Evolutionary conservation across 1,284 basidiomycete genomes (phyloP).

Genomic region (Sporisorium sorghi): DNA sequence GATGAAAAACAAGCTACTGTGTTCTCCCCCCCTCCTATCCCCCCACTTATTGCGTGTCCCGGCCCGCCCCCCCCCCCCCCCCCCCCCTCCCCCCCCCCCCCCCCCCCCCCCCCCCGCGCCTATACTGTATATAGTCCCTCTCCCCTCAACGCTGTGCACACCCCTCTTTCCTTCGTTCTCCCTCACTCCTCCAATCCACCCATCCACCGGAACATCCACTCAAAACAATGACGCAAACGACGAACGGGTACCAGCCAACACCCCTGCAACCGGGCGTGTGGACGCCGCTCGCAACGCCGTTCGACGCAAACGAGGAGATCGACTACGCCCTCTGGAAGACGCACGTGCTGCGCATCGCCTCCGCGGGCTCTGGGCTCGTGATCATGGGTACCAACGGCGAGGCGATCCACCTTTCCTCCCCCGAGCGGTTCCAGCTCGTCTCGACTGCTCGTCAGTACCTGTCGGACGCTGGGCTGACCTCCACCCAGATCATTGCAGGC

Average conservation of each 20-base stretch:
- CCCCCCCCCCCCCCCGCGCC: no score
- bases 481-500: slow-evolving; percentile 81
- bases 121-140: slow-evolving; percentile 1
- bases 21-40: not conserved
- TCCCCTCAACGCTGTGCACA: not conserved
- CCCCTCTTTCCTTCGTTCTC: not conserved
- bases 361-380: slow-evolving; percentile 80
- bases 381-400: slow-evolving; percentile 84
- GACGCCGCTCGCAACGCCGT: slow-evolving; percentile 87
- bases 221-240: slow-evolving; percentile 31
- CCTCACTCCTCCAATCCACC: not conserved
- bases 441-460: slow-evolving; percentile 79
- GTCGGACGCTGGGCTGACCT: slow-evolving; percentile 75
- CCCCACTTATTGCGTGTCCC: not conserved
- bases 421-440: slow-evolving; percentile 79
- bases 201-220: not conserved
- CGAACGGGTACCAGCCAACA: slow-evolving; percentile 21
- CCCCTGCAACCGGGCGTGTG: slow-evolving; percentile 77
- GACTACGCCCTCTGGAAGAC: slow-evolving; percentile 79
- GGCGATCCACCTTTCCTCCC: slow-evolving; percentile 81
- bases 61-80: not conserved
- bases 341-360: slow-evolving; percentile 79
- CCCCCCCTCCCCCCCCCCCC: no score
- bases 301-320: slow-evolving; percentile 81
- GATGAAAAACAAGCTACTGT: not conserved